Evolutionary conservation across 2,329 filamentous ascomycete genomes (phyloP), one percentile per base, ranked within the genome.

Genomic region (Nemania sp.): DNA sequence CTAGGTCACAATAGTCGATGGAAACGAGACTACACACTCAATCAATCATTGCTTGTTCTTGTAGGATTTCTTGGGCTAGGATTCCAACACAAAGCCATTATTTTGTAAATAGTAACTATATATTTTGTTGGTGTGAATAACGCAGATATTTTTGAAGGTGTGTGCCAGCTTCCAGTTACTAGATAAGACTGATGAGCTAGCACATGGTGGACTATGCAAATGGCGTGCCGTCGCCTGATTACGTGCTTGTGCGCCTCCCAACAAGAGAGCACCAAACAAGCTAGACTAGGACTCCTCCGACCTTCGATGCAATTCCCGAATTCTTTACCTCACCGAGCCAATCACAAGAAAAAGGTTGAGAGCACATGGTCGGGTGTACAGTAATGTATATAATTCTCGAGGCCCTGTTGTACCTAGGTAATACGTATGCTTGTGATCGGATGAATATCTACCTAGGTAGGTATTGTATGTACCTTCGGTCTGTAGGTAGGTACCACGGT

Each of bases 241-340:
- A 43, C 47, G 15, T 35, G 22, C 22, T n/a, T 27, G 51, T 22
- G 41, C 49, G 27, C 29, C 3, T 38, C 22, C 51, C 13, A 24
- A 43, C n/a, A 13, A 56, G 24, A 56, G n/a, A 22, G 13, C 24
- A 60, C 49, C 22, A 54, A 38, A 43, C 41, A 52, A 62, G 51
- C 22, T 45, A 45, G 41, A 45, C 41, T 43, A 62, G 24, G 51
- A 22, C 51, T 62, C 22, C 24, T 20, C 24, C 51, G 15, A 26
- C 47, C 57, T 26, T 52, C 47, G 24, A 22, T n/a, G 15, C 22
- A 13, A 15, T 54, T 41, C n/a, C n/a, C n/a, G 5, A 29, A 24
- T 47, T 15, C 3, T n/a, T 20, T 49, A n/a, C 24, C 32, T 35
- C 27, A 13, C 60, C 35, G n/a, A 45, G 18, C 41, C 41, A 45